A percentile compares a stretch with the other conserved stretches of the same genome.
Evolutionary conservation across 1,284 basidiomycete genomes (phyloP).

Genomic region (Ceratobasidium papillatum): DNA sequence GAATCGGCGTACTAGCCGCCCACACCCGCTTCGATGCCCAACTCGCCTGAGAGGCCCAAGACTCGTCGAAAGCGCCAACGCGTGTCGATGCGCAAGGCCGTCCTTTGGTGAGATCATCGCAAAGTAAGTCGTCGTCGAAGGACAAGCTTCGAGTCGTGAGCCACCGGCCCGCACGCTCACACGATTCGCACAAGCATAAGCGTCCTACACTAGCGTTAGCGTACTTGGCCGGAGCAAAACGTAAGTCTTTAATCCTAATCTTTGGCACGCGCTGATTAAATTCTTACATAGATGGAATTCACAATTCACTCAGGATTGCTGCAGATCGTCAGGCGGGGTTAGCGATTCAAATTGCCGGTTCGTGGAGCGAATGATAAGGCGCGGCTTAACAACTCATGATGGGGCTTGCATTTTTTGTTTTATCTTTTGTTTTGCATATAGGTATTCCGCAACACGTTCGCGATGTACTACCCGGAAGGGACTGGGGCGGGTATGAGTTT

Average conservation of each 20-base stretch:
- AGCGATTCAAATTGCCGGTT: conserved; percentile 20
- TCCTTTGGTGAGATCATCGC: background rate
- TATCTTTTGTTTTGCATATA: background rate
- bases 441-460: conserved; percentile 19
- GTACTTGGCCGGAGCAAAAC: conserved; percentile 34
- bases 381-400: conserved; percentile 1
- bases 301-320: conserved; percentile 15
- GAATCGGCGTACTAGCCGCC: conserved; percentile 15
- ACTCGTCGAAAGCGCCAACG: conserved; percentile 9
- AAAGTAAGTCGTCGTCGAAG: background rate
- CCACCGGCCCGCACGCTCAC: conserved; percentile 14
- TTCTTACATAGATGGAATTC: background rate
- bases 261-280: background rate
- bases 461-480: conserved; percentile 1
- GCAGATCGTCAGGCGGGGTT: conserved; percentile 19
- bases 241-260: background rate
- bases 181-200: conserved; percentile 41
- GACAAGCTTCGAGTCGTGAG: background rate
- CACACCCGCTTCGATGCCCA: background rate
- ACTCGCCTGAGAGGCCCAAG: conserved; percentile 1
- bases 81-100: conserved; percentile 18
- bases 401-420: background rate
- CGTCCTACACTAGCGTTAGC: conserved; percentile 43
- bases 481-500: conserved; percentile 24
- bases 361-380: conserved; percentile 11